These are phyloP conservation scores for Fusarium subtropicale DNA, from an alignment of 2,329 filamentous ascomycete genomes.

Conservation along the genomic window DNA sequence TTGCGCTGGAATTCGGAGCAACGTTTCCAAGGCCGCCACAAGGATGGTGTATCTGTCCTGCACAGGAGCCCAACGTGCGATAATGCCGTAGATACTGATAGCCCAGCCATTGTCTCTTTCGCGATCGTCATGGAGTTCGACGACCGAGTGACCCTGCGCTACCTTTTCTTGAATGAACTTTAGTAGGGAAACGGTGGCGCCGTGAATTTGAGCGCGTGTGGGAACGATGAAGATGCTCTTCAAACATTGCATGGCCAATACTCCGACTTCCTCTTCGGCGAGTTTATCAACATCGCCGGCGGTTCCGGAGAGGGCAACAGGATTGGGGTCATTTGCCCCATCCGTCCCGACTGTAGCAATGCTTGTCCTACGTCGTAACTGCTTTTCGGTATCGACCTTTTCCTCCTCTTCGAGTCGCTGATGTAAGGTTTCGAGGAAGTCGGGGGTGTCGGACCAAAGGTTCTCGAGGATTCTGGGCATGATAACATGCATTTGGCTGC, in stretches of 20 bases:
- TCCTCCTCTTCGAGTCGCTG: constrained; percentile 75
- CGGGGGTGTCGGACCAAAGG: constrained; percentile 78
- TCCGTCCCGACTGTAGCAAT: constrained; percentile 77
- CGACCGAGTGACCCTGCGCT: constrained; percentile 61
- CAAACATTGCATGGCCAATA: constrained; percentile 86
- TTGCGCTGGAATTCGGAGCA: constrained; percentile 74
- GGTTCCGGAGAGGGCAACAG: constrained; percentile 80
- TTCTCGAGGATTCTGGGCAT: constrained; percentile 90
- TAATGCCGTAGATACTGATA: constrained; percentile 80
- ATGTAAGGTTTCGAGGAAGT: constrained; percentile 75
- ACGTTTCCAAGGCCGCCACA: constrained; percentile 80
- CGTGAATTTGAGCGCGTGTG: constrained; percentile 83
- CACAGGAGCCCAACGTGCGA: constrained; percentile 89
- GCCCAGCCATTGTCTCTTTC: constrained; percentile 76
- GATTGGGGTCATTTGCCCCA: constrained; percentile 71
- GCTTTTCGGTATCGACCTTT: constrained; percentile 73
- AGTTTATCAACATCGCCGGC: constrained; percentile 89
- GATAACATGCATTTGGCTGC: constrained; percentile 80
- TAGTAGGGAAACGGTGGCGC: constrained; percentile 78
- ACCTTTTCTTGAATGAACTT: constrained; percentile 76
- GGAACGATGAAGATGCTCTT: constrained; percentile 87
- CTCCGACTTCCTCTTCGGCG: constrained; percentile 87
- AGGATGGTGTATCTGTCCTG: constrained; percentile 94
- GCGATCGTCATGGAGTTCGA: constrained; percentile 61
- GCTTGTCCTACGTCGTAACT: constrained; percentile 77